A percentile compares a stretch with the other conserved stretches of the same genome.
These are phyloP conservation scores for Solanum pennellii DNA, from an alignment of 257 asterid species.

Conservation along the genomic window DNA sequence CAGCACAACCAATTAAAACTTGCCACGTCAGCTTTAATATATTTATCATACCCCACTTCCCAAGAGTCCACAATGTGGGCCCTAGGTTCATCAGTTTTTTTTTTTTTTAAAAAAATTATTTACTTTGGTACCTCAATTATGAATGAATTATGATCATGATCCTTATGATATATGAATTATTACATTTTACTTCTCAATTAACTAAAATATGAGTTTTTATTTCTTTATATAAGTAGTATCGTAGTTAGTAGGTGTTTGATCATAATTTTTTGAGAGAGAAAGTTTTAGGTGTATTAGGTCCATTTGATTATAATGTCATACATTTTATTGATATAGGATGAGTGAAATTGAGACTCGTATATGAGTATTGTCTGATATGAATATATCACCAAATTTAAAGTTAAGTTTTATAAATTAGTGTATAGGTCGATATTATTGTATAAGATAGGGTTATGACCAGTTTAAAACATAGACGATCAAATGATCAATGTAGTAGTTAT, in stretches of 20 bases:
- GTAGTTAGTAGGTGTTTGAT: not conserved
- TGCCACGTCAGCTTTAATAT: not conserved
- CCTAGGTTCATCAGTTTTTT: not conserved
- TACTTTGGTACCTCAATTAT: not conserved
- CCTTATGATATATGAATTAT: not conserved
- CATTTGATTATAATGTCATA: not conserved
- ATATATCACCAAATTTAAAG: not conserved
- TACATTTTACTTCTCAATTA: not conserved
- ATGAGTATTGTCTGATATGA: fast-evolving
- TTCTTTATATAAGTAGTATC: not conserved
- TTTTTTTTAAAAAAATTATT: not conserved
- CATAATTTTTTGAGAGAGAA: not conserved
- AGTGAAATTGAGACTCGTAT: not conserved
- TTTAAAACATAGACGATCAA: fast-evolving
- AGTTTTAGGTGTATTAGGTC: not conserved
- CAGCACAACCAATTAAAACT: not conserved
- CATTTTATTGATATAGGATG: not conserved
- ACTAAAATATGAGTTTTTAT: not conserved
- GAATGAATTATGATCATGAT: not conserved
- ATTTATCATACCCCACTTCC: not conserved
- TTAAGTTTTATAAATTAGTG: not conserved
- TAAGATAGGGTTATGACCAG: fast-evolving
- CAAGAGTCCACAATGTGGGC: not conserved
- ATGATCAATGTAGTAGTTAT: not conserved
- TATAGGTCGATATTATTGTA: not conserved